Evolutionary conservation across 2,329 filamentous ascomycete species (phyloP).

Genomic region (Colletotrichum eremochloae): DNA sequence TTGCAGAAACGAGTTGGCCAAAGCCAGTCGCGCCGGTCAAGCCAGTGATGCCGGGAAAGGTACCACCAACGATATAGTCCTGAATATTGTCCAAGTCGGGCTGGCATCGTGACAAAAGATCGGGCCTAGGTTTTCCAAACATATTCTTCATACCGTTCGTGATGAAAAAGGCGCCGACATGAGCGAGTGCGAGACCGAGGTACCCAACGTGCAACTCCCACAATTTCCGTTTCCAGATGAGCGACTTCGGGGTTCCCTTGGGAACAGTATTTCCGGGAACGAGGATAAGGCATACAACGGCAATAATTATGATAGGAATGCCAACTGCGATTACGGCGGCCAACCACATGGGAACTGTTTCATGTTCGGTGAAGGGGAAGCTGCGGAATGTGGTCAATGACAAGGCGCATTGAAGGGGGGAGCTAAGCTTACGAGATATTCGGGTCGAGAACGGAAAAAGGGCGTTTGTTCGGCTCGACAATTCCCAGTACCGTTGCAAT

Average conservation of each 20-base stretch:
- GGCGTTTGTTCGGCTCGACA: slow-evolving; percentile 74
- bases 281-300: slow-evolving; percentile 76
- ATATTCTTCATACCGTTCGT: slow-evolving; percentile 88
- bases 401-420: slow-evolving; percentile 9
- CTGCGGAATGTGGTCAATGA: slow-evolving; percentile 52
- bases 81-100: slow-evolving; percentile 77
- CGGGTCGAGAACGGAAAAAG: slow-evolving; percentile 79
- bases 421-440: slow-evolving; percentile 73
- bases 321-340: slow-evolving; percentile 74
- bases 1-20: slow-evolving; percentile 73
- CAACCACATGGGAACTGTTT: slow-evolving; percentile 78
- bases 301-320: slow-evolving; percentile 76
- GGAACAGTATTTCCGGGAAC: slow-evolving; percentile 80
- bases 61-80: slow-evolving; percentile 73
- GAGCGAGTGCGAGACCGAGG: slow-evolving; percentile 82
- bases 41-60: slow-evolving; percentile 26
- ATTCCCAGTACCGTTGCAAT: slow-evolving; percentile 71
- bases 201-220: slow-evolving; percentile 93
- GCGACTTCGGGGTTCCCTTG: slow-evolving; percentile 69
- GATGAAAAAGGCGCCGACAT: slow-evolving; percentile 81
- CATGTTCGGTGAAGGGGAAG: slow-evolving; percentile 77
- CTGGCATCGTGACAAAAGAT: slow-evolving; percentile 83
- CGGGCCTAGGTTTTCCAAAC: slow-evolving; percentile 80
- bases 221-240: slow-evolving; percentile 84
- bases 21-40: slow-evolving; percentile 64